Percentiles rank a stretch among this genome's conserved stretches.
Conservation (phyloP, 805 yeast species). For the Saccharomycopsis sp. region DNA sequence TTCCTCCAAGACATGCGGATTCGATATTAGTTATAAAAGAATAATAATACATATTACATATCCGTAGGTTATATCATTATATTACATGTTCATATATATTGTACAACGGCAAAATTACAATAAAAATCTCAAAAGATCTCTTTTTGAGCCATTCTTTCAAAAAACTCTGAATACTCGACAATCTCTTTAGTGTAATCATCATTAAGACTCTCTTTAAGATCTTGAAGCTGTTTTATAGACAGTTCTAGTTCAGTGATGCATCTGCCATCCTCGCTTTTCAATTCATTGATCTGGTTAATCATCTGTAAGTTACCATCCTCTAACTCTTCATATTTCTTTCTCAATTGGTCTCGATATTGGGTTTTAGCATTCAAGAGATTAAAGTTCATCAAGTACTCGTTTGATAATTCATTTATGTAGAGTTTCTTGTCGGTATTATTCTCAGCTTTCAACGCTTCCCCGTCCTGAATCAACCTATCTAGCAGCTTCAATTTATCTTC, state of each 20-base stretch:
- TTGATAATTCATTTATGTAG: conserved; percentile 7
- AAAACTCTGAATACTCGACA: background rate
- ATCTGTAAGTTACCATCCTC: background rate
- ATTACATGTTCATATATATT: no score
- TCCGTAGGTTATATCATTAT: no score
- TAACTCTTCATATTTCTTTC: background rate
- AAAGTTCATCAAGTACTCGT: conserved; percentile 11
- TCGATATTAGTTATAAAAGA: no score
- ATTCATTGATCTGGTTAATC: background rate
- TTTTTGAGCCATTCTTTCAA: conserved; percentile 1
- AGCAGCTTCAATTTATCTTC: conserved; percentile 27
- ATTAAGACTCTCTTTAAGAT: background rate
- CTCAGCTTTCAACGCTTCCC: conserved; percentile 22
- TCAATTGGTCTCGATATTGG: conserved; percentile 1
- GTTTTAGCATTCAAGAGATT: conserved; percentile 4
- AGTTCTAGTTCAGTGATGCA: background rate
- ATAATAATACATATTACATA: no score
- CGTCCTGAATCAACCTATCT: conserved; percentile 28
- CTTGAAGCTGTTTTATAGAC: conserved; percentile 1
- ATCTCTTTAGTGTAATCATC: background rate
- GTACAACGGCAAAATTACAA: no score
- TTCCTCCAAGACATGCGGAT: no score
- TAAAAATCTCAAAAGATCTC: background rate
- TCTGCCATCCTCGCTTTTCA: background rate
- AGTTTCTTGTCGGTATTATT: conserved; percentile 7